A percentile compares a stretch with the other conserved stretches of the same genome.
Evolutionary conservation across 495 filamentous ascomycete species (phyloP).

Genomic region (Glutinoglossum americanum): DNA sequence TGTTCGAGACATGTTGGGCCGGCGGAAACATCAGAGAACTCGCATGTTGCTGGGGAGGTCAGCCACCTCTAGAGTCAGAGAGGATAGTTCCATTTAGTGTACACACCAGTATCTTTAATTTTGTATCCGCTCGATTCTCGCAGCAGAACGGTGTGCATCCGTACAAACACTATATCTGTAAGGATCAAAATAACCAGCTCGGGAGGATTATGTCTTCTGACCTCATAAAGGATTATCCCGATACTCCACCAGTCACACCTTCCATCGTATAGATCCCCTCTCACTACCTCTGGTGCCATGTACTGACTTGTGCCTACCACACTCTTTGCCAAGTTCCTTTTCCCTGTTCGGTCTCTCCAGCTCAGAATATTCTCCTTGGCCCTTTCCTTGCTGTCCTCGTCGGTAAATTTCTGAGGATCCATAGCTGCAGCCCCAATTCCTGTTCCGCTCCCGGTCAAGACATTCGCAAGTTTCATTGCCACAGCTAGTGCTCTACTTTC

Average conservation of each 20-base stretch:
- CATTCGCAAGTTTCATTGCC: conserved; percentile 24
- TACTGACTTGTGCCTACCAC: conserved; percentile 95
- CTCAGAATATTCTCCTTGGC: conserved; percentile 37
- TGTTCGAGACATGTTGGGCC: conserved; percentile 26
- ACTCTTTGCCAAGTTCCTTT: conserved; percentile 52
- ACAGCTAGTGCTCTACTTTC: conserved; percentile 28
- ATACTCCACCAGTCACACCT: conserved; percentile 95
- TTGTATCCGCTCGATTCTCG: conserved; percentile 61
- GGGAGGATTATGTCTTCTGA: conserved; percentile 14
- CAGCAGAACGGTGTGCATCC: conserved; percentile 76
- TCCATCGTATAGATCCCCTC: conserved; percentile 67
- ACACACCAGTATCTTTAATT: conserved; percentile 55
- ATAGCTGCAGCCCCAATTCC: not conserved
- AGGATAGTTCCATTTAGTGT: not conserved
- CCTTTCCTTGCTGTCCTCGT: conserved; percentile 8
- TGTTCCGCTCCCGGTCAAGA: conserved; percentile 23
- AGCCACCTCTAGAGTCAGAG: not conserved
- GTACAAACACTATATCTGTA: conserved; percentile 44
- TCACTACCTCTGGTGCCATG: conserved; percentile 87
- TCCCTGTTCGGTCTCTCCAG: conserved; percentile 59
- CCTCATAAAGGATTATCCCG: conserved; percentile 78
- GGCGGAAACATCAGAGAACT: conserved; percentile 38
- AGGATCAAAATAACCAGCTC: not conserved
- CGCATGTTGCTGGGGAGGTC: conserved; percentile 23
- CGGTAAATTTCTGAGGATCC: conserved; percentile 10